phyloP scores from a whole-genome alignment of 495 filamentous ascomycete genomes.

The Aspergillus steynii region DNA sequence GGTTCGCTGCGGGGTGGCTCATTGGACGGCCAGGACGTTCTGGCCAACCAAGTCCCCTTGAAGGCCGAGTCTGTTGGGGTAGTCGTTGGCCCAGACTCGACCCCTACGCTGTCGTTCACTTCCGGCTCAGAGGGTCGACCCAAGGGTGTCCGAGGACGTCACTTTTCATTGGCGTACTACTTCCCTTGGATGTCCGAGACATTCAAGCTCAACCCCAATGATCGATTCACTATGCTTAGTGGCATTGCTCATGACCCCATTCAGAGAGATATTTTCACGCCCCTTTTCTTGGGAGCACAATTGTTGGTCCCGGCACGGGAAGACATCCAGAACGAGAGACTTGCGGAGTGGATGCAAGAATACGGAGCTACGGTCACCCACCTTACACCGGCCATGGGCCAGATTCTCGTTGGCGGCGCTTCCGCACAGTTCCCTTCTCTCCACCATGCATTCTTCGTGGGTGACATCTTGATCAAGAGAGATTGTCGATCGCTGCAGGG shows the following conservation, averaged over 20 bases:
- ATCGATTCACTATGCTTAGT: constrained; percentile 80
- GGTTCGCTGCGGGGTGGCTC: constrained; percentile 73
- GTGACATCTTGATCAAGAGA: constrained; percentile 83
- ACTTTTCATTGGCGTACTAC: constrained; percentile 86
- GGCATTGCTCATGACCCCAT: constrained; percentile 90
- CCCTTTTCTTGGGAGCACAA: constrained; percentile 82
- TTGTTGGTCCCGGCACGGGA: constrained; percentile 80
- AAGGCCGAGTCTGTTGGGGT: constrained; percentile 65
- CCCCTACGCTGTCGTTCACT: constrained; percentile 81
- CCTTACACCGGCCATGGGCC: constrained; percentile 92
- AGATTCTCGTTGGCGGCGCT: constrained; percentile 88
- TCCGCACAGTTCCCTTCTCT: constrained; percentile 74
- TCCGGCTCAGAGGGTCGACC: constrained; percentile 81
- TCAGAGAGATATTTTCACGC: constrained; percentile 92
- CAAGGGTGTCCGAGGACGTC: constrained; percentile 86
- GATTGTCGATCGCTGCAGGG: constrained; percentile 79
- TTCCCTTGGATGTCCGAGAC: constrained; percentile 89
- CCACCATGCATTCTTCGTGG: constrained; percentile 87
- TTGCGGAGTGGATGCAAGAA: constrained; percentile 89
- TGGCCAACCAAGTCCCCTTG: constrained; percentile 52
- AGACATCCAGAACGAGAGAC: constrained; percentile 82
- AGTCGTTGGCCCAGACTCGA: constrained; percentile 86
- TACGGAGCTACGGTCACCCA: constrained; percentile 82
- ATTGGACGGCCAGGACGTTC: constrained; percentile 64
- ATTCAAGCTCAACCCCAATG: constrained; percentile 72